A percentile compares a stretch with the other conserved stretches of the same genome.
These are phyloP conservation scores for Annulohypoxylon maeteangense DNA, from an alignment of 495 filamentous ascomycete species.

Conservation along the genomic window DNA sequence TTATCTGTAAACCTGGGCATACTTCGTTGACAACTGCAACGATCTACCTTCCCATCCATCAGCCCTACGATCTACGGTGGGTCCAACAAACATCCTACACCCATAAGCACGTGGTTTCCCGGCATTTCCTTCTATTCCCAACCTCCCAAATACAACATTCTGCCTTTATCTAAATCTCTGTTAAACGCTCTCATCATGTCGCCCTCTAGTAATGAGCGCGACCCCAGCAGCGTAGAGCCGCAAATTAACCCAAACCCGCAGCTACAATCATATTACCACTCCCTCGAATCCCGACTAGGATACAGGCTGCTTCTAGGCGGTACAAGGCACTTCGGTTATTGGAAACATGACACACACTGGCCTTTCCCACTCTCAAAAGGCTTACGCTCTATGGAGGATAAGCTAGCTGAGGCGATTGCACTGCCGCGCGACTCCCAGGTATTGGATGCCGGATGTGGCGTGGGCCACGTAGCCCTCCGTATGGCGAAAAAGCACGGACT, in stretches of 20 bases:
- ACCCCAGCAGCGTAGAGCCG: constrained; percentile 20
- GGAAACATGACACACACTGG: constrained; percentile 57
- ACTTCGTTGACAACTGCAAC: not conserved
- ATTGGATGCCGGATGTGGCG: constrained; percentile 65
- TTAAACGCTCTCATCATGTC: not conserved
- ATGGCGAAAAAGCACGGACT: constrained; percentile 54
- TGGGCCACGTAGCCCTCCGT: constrained; percentile 60
- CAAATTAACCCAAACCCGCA: constrained; percentile 51
- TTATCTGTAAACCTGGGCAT: not conserved
- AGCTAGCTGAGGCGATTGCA: constrained; percentile 52
- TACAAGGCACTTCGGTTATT: constrained; percentile 65
- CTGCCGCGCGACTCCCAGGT: constrained; percentile 54
- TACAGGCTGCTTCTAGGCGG: constrained; percentile 62
- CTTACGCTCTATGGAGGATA: constrained; percentile 62
- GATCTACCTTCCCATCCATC: not conserved
- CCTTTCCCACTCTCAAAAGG: constrained; percentile 58
- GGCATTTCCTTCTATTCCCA: not conserved
- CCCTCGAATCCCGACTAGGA: constrained; percentile 61
- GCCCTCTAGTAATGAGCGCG: not conserved
- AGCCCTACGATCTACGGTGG: not conserved
- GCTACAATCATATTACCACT: constrained; percentile 57
- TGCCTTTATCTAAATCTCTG: not conserved
- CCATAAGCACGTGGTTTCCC: not conserved
- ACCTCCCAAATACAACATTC: not conserved
- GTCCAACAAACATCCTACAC: not conserved